Percentiles rank a stretch among this genome's conserved stretches.
Evolutionary conservation across 106 monocot species (phyloP).

Genomic region (Dioscorea zingiberensis): DNA sequence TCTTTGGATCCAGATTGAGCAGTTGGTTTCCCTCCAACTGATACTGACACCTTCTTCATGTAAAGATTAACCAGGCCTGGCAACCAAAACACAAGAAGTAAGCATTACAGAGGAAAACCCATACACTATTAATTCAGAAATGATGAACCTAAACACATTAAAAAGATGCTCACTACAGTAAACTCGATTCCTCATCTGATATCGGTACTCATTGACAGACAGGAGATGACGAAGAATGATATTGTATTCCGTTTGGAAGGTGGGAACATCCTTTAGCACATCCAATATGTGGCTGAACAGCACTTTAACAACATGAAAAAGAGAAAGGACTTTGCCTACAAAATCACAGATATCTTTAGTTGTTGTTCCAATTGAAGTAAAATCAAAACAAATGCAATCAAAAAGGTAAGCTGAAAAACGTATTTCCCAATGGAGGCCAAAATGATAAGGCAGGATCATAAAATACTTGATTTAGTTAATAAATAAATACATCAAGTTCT

Average conservation of each 20-base stretch:
- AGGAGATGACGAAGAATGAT: slow-evolving; percentile 67
- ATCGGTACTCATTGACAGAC: slow-evolving; percentile 58
- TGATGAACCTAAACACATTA: neutral
- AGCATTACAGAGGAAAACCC: neutral
- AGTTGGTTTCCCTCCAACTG: slow-evolving; percentile 22
- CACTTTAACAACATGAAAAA: slow-evolving; percentile 54
- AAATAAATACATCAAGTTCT: no score
- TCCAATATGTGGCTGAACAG: slow-evolving; percentile 77
- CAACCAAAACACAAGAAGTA: neutral
- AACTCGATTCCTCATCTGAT: slow-evolving; percentile 60
- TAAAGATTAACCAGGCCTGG: slow-evolving; percentile 63
- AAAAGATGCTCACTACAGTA: slow-evolving; percentile 54
- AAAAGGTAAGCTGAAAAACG: no score
- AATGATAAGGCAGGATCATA: no score
- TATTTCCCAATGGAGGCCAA: no score
- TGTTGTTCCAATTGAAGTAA: no score
- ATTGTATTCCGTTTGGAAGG: slow-evolving; percentile 70
- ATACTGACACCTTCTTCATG: slow-evolving; percentile 39
- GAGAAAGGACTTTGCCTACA: slow-evolving; percentile 47
- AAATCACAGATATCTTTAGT: slow-evolving; percentile 1
- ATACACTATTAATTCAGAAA: neutral
- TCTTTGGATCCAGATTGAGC: slow-evolving; percentile 53
- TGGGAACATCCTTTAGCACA: slow-evolving; percentile 45
- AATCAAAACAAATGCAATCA: no score
- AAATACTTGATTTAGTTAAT: no score